Conservation (phyloP, 2,329 filamentous ascomycete species). For the Fusarium haematococcum region DNA sequence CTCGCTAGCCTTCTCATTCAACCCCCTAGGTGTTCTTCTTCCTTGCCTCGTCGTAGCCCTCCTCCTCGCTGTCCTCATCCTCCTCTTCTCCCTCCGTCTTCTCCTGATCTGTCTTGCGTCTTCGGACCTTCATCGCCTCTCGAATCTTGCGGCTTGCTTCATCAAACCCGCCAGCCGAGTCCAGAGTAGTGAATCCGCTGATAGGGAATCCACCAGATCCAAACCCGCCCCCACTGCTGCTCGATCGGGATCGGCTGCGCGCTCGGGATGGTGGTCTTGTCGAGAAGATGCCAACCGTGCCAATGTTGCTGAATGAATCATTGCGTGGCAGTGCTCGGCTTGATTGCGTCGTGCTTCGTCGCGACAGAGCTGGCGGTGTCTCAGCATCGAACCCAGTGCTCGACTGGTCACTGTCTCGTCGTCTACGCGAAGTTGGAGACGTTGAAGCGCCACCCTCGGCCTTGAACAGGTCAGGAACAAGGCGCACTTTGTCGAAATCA, state of each 20-base stretch:
- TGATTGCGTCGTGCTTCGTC: constrained; percentile 65
- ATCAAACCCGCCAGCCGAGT: constrained; percentile 79
- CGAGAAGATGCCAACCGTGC: constrained; percentile 89
- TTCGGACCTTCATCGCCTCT: constrained; percentile 79
- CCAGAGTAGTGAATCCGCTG: constrained; percentile 75
- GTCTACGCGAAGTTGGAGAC: constrained; percentile 43
- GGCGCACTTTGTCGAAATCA: constrained; percentile 86
- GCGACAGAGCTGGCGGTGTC: constrained; percentile 55
- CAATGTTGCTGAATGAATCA: constrained; percentile 93
- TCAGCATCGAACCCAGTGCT: constrained; percentile 53
- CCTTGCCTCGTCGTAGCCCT: constrained; percentile 56
- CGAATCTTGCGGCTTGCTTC: constrained; percentile 87
- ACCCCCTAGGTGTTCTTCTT: constrained; percentile 53
- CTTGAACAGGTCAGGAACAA: constrained; percentile 69
- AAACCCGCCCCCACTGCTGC: constrained; percentile 73
- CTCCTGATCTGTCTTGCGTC: constrained; percentile 64
- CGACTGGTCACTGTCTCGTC: constrained; percentile 64
- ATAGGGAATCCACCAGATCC: constrained; percentile 73
- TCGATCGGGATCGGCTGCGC: constrained; percentile 76
- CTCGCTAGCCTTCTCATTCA: not conserved
- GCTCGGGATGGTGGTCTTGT: constrained; percentile 87
- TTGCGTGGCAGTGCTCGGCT: constrained; percentile 78
- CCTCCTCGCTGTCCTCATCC: constrained; percentile 57
- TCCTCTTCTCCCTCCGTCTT: constrained; percentile 49
- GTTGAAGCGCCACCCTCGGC: constrained; percentile 47